phyloP scores from a whole-genome alignment of 345 rosid species.

The Ricinus communis region DNA sequence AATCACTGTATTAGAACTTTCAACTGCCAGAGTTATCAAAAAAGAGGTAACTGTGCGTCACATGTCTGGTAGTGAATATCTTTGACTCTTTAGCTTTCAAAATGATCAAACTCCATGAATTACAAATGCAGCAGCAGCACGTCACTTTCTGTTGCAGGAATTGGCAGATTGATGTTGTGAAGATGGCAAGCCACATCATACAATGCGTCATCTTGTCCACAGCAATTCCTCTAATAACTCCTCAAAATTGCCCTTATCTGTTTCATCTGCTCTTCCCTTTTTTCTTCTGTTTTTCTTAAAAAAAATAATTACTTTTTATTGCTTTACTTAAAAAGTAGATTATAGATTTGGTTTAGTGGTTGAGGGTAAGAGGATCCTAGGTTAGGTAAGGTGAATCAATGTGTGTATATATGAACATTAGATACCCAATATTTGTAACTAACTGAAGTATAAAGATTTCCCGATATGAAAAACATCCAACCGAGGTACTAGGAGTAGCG shows the following conservation, averaged over 20 bases:
- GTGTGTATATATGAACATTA: background rate
- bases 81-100: conserved; percentile 3
- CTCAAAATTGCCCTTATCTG: too few species aligned
- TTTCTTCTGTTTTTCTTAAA: too few species aligned
- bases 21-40: background rate
- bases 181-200: conserved; percentile 42
- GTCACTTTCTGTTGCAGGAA: conserved; percentile 35
- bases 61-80: conserved; percentile 27
- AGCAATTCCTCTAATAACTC: background rate
- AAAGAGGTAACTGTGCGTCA: conserved; percentile 14
- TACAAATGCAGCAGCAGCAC: conserved; percentile 22
- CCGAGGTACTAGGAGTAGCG: conserved; percentile 2
- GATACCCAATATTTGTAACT: background rate
- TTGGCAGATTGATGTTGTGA: conserved; percentile 33
- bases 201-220: conserved; percentile 24
- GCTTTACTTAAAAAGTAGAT: background rate
- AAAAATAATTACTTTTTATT: background rate
- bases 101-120: conserved; percentile 28
- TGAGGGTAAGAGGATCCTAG: background rate
- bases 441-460: background rate
- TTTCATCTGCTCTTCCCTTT: too few species aligned
- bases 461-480: background rate
- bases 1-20: background rate
- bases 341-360: background rate
- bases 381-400: background rate